Evolutionary conservation across 345 rosid species (phyloP).

Genomic region (Adansonia digitata): DNA sequence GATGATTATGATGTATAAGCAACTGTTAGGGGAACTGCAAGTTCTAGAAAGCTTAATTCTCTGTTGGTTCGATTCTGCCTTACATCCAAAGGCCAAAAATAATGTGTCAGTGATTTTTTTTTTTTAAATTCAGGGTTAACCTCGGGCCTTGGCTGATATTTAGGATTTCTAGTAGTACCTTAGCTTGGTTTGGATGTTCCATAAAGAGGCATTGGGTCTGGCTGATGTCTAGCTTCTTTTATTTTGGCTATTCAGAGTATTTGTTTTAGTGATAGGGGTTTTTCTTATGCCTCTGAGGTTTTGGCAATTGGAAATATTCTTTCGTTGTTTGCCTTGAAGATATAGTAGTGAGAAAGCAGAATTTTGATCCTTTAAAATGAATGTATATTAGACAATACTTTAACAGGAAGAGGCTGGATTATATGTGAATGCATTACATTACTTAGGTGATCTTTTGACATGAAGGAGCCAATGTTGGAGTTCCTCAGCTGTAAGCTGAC

Average conservation of each 20-base stretch:
- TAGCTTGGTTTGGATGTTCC: not conserved
- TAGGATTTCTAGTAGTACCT: not conserved
- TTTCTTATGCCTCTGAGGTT: not conserved
- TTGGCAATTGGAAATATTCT: not conserved
- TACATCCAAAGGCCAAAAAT: not conserved
- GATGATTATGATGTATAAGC: not conserved
- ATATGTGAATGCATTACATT: not conserved
- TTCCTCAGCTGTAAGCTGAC: not conserved
- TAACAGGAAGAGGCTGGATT: not conserved
- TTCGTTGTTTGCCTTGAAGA: not conserved
- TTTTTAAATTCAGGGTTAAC: not conserved
- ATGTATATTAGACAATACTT: not conserved
- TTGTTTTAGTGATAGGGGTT: not conserved
- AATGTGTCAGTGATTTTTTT: not conserved
- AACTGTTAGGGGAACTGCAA: not conserved
- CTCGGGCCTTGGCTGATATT: not conserved
- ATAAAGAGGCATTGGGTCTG: not conserved
- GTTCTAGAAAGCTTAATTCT: not conserved
- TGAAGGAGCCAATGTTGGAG: not conserved
- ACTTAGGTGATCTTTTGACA: not conserved
- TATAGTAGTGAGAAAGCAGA: not conserved
- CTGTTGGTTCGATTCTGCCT: not conserved
- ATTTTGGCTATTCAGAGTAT: not conserved
- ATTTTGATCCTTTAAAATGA: not conserved
- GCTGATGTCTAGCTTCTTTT: not conserved